A percentile compares a stretch with the other conserved stretches of the same genome.
Conservation (phyloP, 495 filamentous ascomycete species). For the Aspergillus ellipticus region DNA sequence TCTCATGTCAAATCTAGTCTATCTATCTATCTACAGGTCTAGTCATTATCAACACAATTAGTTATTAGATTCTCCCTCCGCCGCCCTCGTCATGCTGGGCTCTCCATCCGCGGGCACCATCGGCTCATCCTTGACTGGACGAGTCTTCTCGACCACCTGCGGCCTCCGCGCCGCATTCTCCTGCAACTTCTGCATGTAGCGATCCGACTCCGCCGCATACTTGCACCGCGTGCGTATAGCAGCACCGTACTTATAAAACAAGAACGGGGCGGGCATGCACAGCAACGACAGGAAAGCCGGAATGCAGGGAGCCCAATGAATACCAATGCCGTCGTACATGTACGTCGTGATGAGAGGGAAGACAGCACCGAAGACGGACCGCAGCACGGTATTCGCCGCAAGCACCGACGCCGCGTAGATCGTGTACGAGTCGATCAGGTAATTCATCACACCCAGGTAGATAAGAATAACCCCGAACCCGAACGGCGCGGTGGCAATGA, state of each 20-base stretch:
- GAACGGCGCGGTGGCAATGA: background rate
- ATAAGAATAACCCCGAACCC: constrained; percentile 1
- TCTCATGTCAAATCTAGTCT: background rate
- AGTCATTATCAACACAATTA: background rate
- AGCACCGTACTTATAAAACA: background rate
- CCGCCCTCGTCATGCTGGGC: background rate
- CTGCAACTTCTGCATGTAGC: background rate
- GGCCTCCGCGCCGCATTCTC: background rate
- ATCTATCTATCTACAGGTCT: background rate
- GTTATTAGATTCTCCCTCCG: background rate
- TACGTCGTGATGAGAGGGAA: background rate
- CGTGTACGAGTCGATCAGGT: constrained; percentile 1
- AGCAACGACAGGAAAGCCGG: background rate
- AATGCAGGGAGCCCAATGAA: background rate
- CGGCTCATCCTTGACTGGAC: background rate
- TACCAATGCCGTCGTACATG: background rate
- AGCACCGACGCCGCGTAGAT: constrained; percentile 1
- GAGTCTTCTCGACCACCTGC: background rate
- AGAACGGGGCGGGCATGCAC: constrained; percentile 3
- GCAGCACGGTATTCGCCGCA: background rate
- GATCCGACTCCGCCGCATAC: background rate
- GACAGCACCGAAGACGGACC: background rate
- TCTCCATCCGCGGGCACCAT: background rate
- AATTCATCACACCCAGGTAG: background rate
- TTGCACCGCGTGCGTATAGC: background rate